Base-by-base conservation (phyloP, 177 flowering plant genomes). In the Telopea speciosissima region DNA sequence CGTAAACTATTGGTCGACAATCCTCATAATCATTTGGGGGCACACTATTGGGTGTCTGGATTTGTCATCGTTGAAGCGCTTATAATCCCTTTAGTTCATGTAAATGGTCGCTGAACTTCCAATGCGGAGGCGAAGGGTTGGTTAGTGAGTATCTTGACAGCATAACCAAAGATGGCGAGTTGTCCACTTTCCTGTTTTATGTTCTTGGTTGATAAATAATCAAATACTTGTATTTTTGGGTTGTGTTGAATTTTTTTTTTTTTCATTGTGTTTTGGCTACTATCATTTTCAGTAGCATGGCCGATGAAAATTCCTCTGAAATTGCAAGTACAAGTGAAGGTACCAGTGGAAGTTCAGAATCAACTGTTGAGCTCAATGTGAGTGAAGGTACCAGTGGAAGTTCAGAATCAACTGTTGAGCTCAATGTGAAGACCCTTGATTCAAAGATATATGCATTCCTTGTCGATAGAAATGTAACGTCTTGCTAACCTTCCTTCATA, bases 401-500 rank as follows among this genome's bases (percentile, higher is more conserved):
- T 73, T 85, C 85, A 26, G 91, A 88, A 36, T 78, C 87, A 45
- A 79, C 74, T 54, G 81, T 95, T 66, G 88, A 89, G 83, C 82
- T 95, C 75, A 95, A 93, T 74, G 78, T 95, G 81, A 95, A 93
- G 85, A 95, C 99, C 49, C 79, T 95, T 68, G 93, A 95, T 81
- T 95, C 99, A 45, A 96, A 79, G 73, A 84, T 85, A 14, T 87
- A 83, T 76, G 78, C 78, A 60, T 92, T 95, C 75, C 81, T 70
- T 52, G 96, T 88, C 67, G 81, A 88, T 60, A 89, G 82, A 76
- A 87, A 87, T 83, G 99, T 93, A 82, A 81, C 65, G 69, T 59
- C 49, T n/a, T 52, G n/a, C 24, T 72, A 33, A 25, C 56, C 56
- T 36, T 36, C 9, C 54, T 61, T 17, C 31, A 40, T 58, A n/a